phyloP scores from a whole-genome alignment of 257 asterid species.

The Plectranthus barbatus region DNA sequence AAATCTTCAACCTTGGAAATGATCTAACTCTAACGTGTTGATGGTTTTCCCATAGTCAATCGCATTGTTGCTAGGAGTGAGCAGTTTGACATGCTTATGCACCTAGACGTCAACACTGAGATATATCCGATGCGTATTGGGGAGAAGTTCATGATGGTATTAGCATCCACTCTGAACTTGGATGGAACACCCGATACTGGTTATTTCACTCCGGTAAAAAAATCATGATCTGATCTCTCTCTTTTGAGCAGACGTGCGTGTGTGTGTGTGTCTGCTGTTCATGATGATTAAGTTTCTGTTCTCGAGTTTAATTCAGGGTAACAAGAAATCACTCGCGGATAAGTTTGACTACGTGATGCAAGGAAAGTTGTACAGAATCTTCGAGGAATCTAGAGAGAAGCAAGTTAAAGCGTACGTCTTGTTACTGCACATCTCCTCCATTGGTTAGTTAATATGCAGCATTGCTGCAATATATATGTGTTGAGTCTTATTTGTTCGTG shows the following conservation, averaged over 20 bases:
- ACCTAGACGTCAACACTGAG: slow-evolving; percentile 68
- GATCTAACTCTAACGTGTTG: background rate
- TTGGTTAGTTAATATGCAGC: no score
- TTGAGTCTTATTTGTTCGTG: no score
- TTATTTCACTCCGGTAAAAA: slow-evolving; percentile 65
- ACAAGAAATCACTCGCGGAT: background rate
- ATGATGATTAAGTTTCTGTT: no score
- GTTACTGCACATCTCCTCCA: no score
- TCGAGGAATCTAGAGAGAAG: slow-evolving; percentile 52
- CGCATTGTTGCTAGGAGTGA: slow-evolving; percentile 83
- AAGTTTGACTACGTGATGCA: slow-evolving; percentile 75
- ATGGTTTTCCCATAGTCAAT: slow-evolving; percentile 28
- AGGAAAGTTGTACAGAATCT: slow-evolving; percentile 76
- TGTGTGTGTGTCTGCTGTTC: no score
- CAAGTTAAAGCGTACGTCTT: slow-evolving; percentile 79
- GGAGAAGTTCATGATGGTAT: slow-evolving; percentile 81
- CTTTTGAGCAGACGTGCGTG: no score
- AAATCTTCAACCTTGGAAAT: background rate
- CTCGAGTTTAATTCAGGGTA: no score
- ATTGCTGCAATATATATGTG: no score
- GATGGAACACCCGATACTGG: slow-evolving; percentile 95
- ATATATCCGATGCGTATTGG: slow-evolving; percentile 67
- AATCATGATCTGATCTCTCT: background rate
- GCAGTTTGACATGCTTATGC: slow-evolving; percentile 76
- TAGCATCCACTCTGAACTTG: slow-evolving; percentile 85